phyloP scores from a whole-genome alignment of 75 land plant genomes.

The Pinus tabuliformis region DNA sequence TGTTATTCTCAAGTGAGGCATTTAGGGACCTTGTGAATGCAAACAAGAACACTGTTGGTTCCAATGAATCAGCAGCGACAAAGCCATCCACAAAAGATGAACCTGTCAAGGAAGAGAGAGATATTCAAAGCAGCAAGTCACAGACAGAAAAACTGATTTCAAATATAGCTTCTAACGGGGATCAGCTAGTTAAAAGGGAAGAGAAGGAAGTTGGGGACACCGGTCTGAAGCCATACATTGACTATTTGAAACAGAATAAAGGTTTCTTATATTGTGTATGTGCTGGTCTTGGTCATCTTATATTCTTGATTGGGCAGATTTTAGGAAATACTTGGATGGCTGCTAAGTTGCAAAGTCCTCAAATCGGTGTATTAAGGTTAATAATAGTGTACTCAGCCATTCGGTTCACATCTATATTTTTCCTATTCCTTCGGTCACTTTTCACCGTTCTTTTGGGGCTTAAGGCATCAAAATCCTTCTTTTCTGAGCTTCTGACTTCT shows the following conservation, averaged over 20 bases:
- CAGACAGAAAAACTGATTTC: not conserved
- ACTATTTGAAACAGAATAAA: constrained; percentile 63
- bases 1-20: constrained; percentile 48
- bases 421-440: constrained; percentile 26
- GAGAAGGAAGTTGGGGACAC: constrained; percentile 72
- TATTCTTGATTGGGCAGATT: constrained; percentile 48
- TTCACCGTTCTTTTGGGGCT: constrained; percentile 38
- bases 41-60: constrained; percentile 70
- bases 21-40: constrained; percentile 80
- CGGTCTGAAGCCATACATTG: constrained; percentile 72
- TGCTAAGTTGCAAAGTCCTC: constrained; percentile 49
- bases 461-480: constrained; percentile 55
- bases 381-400: constrained; percentile 62
- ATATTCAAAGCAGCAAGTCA: constrained; percentile 2
- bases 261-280: constrained; percentile 44
- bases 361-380: constrained; percentile 34
- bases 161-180: not conserved
- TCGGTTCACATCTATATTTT: constrained; percentile 26
- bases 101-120: not conserved
- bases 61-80: constrained; percentile 5
- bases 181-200: constrained; percentile 19
- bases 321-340: constrained; percentile 70
- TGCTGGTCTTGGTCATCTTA: constrained; percentile 29
- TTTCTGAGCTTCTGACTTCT: constrained; percentile 44
- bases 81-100: constrained; percentile 1